Evolutionary conservation across 1,284 basidiomycete genomes (phyloP), one percentile per base, ranked within the genome.

Genomic region (Ustilago crameri): DNA sequence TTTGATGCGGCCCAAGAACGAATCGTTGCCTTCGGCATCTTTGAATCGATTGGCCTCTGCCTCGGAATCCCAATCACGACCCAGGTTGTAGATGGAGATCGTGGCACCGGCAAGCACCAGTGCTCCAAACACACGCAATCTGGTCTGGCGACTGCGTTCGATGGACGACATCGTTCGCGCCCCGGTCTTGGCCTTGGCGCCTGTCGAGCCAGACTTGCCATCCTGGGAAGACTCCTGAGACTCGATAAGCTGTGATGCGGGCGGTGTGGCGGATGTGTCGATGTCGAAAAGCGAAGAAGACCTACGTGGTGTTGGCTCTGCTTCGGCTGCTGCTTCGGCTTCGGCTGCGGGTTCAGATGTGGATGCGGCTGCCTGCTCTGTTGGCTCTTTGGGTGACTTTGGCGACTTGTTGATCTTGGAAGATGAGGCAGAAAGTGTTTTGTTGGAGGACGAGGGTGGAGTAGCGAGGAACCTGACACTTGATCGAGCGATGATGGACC

Each of bases 41-140:
- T 48, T 38, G 55, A 74, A 75, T 26, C 74, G 75, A 20, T 60
- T 48, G 41, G 71, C 57, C 67, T 84, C 84, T 22, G 67, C 57
- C 14, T 83, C 77, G 41, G 44, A 67, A 27, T 83, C 81, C 83
- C 84, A 85, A 0, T 80, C 75, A 14, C 80, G 65, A 15, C 80
- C 83, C 9, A 84, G 67, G 41, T 80, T 78, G 58, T 69, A 79
- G 5, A 66, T 73, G 9, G 66, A 61, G 9, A 72, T 63, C 10
- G 64, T 75, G 1, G 75, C 24, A 0, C 78, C 79, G 10, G 66
- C 60, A 22, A 80, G 37, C 1, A 74, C 64, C 18, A 70, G 50
- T 9, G 54, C 69, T 3, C 67, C 47, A 5, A 79, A 52, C 10
- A 81, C 20, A 4, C 80, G 58, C 15, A 67, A 66, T 17, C 79